Base-by-base conservation (phyloP, 768 basidiomycete species). In the Terana coerulea region DNA sequence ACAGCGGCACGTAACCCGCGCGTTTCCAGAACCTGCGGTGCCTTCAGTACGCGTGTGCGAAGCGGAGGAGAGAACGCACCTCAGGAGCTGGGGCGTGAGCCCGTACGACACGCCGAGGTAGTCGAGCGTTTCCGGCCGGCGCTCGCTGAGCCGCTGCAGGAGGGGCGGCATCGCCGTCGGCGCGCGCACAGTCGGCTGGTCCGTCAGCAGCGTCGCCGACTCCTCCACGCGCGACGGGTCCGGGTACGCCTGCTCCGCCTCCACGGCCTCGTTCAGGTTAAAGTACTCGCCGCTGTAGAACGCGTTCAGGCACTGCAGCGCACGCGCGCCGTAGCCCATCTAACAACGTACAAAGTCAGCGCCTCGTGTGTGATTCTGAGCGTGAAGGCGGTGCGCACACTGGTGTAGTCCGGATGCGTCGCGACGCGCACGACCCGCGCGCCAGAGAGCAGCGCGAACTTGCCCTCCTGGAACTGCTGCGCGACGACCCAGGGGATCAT, bases 31-130 rank as follows among this genome's bases (percentile, higher is more conserved):
- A 99, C 54, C 91, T 78, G 31, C 11, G 58, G 43, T 12, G 34
- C 29, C 12, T 12, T 12, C 3, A 1, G 15, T 3, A 46, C n/a
- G n/a, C n/a, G n/a, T n/a, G 6, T 31, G 19, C 11, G 2, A 15
- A 3, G 24, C 37, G 3, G 37, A 39, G 24, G 3, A 3, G n/a
- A 10, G 3, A 10, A 33, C 71, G 12, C 43, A 86, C 86, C 87
- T 75, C 34, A 98, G 77, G 1, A 98, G 75, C 56, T 81, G 85
- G 5, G 90, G 79, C 0, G 95, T 98, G 44, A 99, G 73, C 5
- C 97, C 97, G 64, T 95, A 99, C 12, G 93, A 95, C 2, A 98
- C 95, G 39, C 97, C 95, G 5, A 99, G 75, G 63, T 95, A 99
- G 68, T 98, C 95, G 21, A 99, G 75, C 26, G 70, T 75, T 63